Evolutionary conservation across 1,284 basidiomycete species (phyloP), one percentile per base, ranked within the genome.

Genomic region (Serendipita sp.): DNA sequence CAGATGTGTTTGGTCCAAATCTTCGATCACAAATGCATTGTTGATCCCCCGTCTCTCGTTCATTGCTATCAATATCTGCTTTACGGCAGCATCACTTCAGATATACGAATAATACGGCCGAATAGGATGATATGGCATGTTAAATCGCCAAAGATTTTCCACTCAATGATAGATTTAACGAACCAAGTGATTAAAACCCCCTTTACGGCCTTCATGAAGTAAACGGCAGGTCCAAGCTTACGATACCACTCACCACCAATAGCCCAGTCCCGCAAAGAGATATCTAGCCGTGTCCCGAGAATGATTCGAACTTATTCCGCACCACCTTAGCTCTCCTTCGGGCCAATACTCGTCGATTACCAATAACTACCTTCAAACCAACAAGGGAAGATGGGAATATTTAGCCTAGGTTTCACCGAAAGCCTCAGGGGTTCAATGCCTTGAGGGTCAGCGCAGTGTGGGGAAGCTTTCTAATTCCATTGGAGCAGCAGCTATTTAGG

Each of bases 81-180:
- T 93, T 62, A 93, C 91, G 2, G 91, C 91, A 3, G 90, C 83
- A 71, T 93, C 91, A 70, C 91, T 92, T 69, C 43, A n/a, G 17
- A 22, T 49, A n/a, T 5, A 45, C 22, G 22, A 22, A 22, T 22
- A 22, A 22, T 22, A 22, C 22, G 22, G 64, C 22, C 15, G 41
- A 22, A 2, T 45, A 53, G 30, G 44, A 45, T 49, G 45, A 62
- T 17, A 60, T 26, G 22, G 61, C 45, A 61, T 34, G 43, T 38
- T 26, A 50, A 22, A n/a, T 49, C 15, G 55, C 38, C 38, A 30
- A 42, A 26, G 62, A n/a, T 60, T 35, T 32, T n/a, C 38, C 32
- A 26, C 29, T 32, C 13, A 29, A 13, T 17, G 22, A 6, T 38
- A 15, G 35, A 32, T 8, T 29, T 26, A 32, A 69, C 80, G 68